Evolutionary conservation across 345 rosid species (phyloP), one percentile per base, ranked within the genome.

Genomic region (Euphorbia lathyris): DNA sequence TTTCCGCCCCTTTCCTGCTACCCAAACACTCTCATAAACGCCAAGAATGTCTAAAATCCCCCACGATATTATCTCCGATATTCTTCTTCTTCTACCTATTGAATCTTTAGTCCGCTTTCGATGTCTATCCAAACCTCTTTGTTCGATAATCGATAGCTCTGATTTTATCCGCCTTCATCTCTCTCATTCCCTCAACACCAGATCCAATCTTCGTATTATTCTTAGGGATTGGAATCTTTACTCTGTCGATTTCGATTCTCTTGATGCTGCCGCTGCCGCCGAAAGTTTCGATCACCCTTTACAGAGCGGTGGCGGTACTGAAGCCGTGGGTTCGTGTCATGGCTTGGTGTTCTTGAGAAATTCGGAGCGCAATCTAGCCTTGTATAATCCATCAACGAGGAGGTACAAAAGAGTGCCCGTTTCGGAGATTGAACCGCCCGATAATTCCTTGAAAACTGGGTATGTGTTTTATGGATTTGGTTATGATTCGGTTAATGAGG

Each of bases 381-480:
- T 86, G 0, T 84, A 76, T 67, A 84, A 86, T 26, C 78, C 80
- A 9, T 68, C 83, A 2, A 80, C 81, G 5, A 53, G 76, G 60
- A 68, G 73, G 61, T 67, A 53, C 29, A 66, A 72, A 58, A 73
- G 50, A 23, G 27, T 82, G 16, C 82, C 79, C 0, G 69, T 60
- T 25, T 36, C 63, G 2, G 76, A 64, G 42, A 56, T 76, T 48
- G 64, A 56, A 5, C 62, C 65, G 0, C 73, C 77, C 0, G 62
- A 61, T 34, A 64, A 58, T 16, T 40, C 20, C 22, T 58, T 69
- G 47, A 55, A 14, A 1, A 63, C 78, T 1, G 86, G 78, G 11
- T 70, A 68, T 9, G 73, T 78, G 13, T 66, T 78, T 32, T 82
- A 78, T 3, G 88, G 88, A 11, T 85, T 84, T 2, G 88, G 88